Conservation (phyloP, 495 filamentous ascomycete genomes). For the Neurospora sp. region DNA sequence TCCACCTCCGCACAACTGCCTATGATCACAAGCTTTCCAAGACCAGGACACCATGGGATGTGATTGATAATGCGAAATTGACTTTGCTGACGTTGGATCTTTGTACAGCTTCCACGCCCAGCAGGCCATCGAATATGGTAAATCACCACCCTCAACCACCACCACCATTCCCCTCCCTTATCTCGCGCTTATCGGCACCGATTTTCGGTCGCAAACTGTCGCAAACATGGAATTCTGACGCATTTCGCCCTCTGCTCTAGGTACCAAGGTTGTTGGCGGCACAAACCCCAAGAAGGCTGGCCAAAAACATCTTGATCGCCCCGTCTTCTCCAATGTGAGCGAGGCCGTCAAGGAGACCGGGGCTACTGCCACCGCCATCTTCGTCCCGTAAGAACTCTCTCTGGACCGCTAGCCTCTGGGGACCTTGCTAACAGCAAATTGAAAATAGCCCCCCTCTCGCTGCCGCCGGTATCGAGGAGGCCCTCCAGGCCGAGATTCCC, state of each 20-base stretch:
- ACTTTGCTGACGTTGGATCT: constrained; percentile 32
- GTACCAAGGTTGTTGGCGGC: constrained; percentile 94
- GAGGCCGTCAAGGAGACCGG: constrained; percentile 89
- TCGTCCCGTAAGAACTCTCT: constrained; percentile 66
- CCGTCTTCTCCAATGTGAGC: constrained; percentile 81
- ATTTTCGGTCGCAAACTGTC: background rate
- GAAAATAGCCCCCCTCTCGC: constrained; percentile 71
- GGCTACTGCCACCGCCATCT: constrained; percentile 87
- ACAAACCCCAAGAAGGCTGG: constrained; percentile 99
- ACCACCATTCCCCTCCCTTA: background rate
- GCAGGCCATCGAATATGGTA: constrained; percentile 98
- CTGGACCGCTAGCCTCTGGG: background rate
- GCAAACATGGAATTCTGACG: constrained; percentile 8
- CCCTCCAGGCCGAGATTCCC: constrained; percentile 81
- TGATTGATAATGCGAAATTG: background rate
- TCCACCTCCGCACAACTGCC: background rate
- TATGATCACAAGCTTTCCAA: background rate
- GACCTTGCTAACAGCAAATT: background rate
- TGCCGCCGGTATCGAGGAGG: constrained; percentile 93
- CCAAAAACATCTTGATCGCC: constrained; percentile 74
- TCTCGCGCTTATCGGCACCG: background rate
- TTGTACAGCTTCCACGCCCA: constrained; percentile 79
- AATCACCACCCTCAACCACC: constrained; percentile 1
- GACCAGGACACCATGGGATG: background rate
- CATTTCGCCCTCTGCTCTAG: constrained; percentile 30